These are phyloP conservation scores for Metschnikowia lochheadii DNA, from an alignment of 805 yeast genomes.

Conservation along the genomic window DNA sequence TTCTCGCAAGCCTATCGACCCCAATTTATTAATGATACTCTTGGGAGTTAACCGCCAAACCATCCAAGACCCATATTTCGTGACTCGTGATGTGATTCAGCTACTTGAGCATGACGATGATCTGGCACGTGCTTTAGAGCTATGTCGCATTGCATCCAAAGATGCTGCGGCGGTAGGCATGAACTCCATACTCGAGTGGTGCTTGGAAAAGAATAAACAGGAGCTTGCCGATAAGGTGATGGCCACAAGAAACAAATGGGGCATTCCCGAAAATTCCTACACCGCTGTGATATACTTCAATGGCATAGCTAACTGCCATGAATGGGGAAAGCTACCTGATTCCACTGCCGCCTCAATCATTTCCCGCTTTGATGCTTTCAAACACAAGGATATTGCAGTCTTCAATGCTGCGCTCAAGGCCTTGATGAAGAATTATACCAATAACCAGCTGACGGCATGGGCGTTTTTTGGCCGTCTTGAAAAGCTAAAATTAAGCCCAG, in stretches of 20 bases:
- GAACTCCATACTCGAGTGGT: conserved; percentile 57
- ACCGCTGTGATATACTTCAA: conserved; percentile 33
- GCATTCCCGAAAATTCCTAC: conserved; percentile 48
- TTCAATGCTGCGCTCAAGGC: conserved; percentile 38
- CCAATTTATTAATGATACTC: conserved; percentile 46
- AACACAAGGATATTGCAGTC: conserved; percentile 18
- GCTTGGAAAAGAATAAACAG: conserved; percentile 38
- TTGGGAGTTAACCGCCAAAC: conserved; percentile 59
- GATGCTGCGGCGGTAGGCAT: conserved; percentile 54
- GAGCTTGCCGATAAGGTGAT: conserved; percentile 49
- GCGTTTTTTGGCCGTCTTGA: conserved; percentile 29
- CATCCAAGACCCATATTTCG: conserved; percentile 52
- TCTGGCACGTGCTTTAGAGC: conserved; percentile 47
- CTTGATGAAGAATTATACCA: conserved; percentile 29
- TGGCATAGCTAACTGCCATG: conserved; percentile 30
- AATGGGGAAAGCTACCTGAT: conserved; percentile 30
- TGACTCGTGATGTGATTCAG: conserved; percentile 50
- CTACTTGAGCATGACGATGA: conserved; percentile 48
- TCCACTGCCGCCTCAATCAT: conserved; percentile 20
- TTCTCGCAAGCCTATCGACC: conserved; percentile 31
- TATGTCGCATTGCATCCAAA: conserved; percentile 44
- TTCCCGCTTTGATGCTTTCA: conserved; percentile 18
- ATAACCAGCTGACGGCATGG: conserved; percentile 37
- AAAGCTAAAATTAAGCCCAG: conserved; percentile 21
- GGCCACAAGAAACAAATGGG: conserved; percentile 60